Conservation (phyloP, 2,329 filamentous ascomycete genomes). For the Colletotrichum salicis region DNA sequence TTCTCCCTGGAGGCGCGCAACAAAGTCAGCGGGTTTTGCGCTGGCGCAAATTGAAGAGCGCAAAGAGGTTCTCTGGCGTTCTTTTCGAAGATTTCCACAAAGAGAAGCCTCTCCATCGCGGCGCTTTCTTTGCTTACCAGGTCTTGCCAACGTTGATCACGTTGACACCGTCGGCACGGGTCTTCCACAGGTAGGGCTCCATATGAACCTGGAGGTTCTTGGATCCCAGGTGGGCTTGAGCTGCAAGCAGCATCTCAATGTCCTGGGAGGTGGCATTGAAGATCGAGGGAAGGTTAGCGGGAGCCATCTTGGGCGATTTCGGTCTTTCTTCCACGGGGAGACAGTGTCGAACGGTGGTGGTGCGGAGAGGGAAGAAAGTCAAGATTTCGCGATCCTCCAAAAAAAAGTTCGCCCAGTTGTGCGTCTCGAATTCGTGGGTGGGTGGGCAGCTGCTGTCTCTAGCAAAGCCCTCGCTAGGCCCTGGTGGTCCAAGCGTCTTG, state of each 20-base stretch:
- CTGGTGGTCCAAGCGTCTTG: background rate
- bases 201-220: conserved; percentile 99
- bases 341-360: conserved; percentile 39
- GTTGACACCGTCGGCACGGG: conserved; percentile 97
- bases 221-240: conserved; percentile 94
- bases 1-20: conserved; percentile 80
- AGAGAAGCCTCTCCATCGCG: background rate
- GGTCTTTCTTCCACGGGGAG: conserved; percentile 36
- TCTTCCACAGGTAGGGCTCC: conserved; percentile 99
- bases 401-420: conserved; percentile 25
- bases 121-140: conserved; percentile 74
- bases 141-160: conserved; percentile 99
- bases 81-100: background rate
- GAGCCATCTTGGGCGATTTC: conserved; percentile 79
- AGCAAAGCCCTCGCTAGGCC: conserved; percentile 4
- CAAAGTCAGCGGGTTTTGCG: conserved; percentile 19
- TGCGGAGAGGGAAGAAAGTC: conserved; percentile 28
- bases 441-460: background rate
- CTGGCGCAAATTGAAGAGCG: background rate
- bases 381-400: conserved; percentile 25
- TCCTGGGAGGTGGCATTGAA: conserved; percentile 98
- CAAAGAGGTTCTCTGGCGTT: background rate
- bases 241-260: conserved; percentile 99
- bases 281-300: conserved; percentile 89
- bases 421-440: conserved; percentile 27